phyloP scores from a whole-genome alignment of 257 asterid genomes.

The Prunella vulgaris region DNA sequence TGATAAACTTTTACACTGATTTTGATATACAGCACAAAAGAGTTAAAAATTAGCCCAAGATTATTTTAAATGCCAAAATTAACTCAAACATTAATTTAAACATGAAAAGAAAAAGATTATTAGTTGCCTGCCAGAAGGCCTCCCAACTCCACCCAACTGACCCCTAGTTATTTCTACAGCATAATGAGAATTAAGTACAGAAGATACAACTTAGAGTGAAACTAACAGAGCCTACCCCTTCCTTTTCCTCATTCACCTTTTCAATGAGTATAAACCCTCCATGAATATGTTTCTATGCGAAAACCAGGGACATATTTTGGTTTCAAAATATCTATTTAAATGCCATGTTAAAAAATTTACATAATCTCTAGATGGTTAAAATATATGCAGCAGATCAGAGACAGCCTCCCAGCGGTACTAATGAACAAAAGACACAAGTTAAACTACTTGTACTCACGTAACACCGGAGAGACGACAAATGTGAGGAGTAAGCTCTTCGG shows the following conservation, averaged over 20 bases:
- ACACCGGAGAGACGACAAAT: slow-evolving; percentile 62
- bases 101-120: neutral
- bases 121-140: neutral
- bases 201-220: neutral
- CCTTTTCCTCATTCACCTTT: neutral
- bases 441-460: slow-evolving; percentile 49
- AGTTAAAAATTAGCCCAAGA: neutral
- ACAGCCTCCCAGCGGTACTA: neutral
- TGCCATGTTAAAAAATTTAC: neutral
- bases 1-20: neutral
- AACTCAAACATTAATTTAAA: neutral
- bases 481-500: slow-evolving; percentile 59
- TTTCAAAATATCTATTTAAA: slow-evolving; percentile 1
- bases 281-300: neutral
- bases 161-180: too few relatives aligned
- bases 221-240: neutral
- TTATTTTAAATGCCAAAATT: neutral
- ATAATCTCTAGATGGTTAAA: neutral
- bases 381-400: neutral
- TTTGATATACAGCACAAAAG: neutral
- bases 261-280: neutral
- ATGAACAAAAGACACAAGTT: neutral
- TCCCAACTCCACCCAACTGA: too few relatives aligned
- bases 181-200: neutral
- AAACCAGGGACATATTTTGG: neutral